Evolutionary conservation across 2,329 filamentous ascomycete genomes (phyloP).

Genomic region (Aaosphaeria arxii): DNA sequence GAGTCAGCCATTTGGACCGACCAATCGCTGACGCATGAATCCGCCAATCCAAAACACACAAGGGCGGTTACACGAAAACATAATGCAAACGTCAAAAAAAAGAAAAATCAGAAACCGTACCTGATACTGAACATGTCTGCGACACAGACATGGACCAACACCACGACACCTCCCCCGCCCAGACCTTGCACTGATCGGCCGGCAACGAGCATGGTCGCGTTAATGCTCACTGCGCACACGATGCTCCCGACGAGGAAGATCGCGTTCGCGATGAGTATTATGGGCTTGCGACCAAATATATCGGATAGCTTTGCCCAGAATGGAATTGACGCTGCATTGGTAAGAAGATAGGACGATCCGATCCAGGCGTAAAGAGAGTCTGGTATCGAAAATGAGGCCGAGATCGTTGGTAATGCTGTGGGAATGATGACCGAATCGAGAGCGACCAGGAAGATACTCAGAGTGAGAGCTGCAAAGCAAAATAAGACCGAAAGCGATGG

Average conservation of each 20-base stretch:
- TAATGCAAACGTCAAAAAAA: neutral
- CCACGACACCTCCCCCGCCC: constrained; percentile 52
- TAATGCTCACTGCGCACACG: constrained; percentile 47
- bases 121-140: constrained; percentile 51
- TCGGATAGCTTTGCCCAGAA: constrained; percentile 42
- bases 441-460: constrained; percentile 42
- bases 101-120: constrained; percentile 9
- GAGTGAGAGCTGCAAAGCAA: constrained; percentile 27
- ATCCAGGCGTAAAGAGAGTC: constrained; percentile 76
- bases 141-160: constrained; percentile 53
- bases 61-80: neutral
- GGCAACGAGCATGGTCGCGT: constrained; percentile 53
- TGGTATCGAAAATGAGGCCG: constrained; percentile 58
- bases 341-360: constrained; percentile 47
- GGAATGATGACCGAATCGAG: constrained; percentile 58
- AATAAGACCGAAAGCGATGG: constrained; percentile 13
- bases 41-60: neutral
- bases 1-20: constrained; percentile 4
- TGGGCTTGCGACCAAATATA: constrained; percentile 36
- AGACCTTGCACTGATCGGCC: constrained; percentile 54
- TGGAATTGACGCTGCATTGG: constrained; percentile 38
- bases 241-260: constrained; percentile 52
- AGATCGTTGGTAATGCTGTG: constrained; percentile 65
- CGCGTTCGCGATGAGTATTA: constrained; percentile 31
- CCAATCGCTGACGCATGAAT: neutral